Evolutionary conservation across 2,329 filamentous ascomycete genomes (phyloP).

Genomic region (Lecanosticta acicola): DNA sequence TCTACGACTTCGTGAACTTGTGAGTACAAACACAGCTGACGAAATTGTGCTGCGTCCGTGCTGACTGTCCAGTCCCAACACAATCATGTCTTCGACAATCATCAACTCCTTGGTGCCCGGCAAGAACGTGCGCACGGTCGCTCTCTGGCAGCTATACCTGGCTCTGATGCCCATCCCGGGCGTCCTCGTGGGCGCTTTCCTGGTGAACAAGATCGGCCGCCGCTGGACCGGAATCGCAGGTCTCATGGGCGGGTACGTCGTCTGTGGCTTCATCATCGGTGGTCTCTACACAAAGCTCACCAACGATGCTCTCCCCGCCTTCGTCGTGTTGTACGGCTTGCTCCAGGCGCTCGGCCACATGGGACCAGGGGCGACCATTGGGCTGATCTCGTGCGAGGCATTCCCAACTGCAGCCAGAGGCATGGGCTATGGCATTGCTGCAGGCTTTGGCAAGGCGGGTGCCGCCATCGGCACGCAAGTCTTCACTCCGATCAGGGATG

Average conservation of each 20-base stretch:
- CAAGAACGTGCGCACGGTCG: slow-evolving; percentile 40
- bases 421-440: slow-evolving; percentile 48
- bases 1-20: slow-evolving; percentile 46
- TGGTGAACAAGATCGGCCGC: slow-evolving; percentile 46
- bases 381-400: slow-evolving; percentile 47
- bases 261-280: slow-evolving; percentile 51
- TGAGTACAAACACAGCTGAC: slow-evolving; percentile 36
- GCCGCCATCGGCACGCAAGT: slow-evolving; percentile 49
- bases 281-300: slow-evolving; percentile 45
- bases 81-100: slow-evolving; percentile 44
- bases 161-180: slow-evolving; percentile 44
- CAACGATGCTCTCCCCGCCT: slow-evolving; percentile 42
- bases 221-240: slow-evolving; percentile 49
- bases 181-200: slow-evolving; percentile 45
- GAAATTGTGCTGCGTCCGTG: slow-evolving; percentile 34
- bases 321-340: slow-evolving; percentile 49
- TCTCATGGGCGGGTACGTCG: slow-evolving; percentile 43
- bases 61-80: slow-evolving; percentile 40
- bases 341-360: slow-evolving; percentile 48
- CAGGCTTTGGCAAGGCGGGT: slow-evolving; percentile 48
- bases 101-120: slow-evolving; percentile 30
- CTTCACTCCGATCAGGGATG: slow-evolving; percentile 42
- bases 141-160: slow-evolving; percentile 47
- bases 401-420: slow-evolving; percentile 51
- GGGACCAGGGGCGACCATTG: slow-evolving; percentile 49